Percentiles rank a stretch among this genome's conserved stretches.
Conservation (phyloP, 2,329 filamentous ascomycete species). For the Neocucurbitaria cava region DNA sequence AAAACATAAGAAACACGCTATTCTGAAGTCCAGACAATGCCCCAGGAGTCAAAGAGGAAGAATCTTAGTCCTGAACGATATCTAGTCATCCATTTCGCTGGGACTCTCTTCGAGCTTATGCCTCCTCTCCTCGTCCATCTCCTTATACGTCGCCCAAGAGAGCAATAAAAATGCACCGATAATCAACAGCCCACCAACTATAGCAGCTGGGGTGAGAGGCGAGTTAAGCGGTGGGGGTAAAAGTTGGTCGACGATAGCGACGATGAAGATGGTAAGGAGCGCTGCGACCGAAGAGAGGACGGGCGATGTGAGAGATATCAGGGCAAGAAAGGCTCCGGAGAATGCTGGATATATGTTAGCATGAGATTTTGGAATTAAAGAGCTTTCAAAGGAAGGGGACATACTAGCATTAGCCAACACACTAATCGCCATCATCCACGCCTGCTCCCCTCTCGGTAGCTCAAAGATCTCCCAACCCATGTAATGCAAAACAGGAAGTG, state of each 20-base stretch:
- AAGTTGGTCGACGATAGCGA: conserved; percentile 89
- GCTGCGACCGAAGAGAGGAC: conserved; percentile 93
- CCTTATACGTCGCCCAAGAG: conserved; percentile 89
- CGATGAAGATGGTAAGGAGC: conserved; percentile 94
- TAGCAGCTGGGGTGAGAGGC: conserved; percentile 74
- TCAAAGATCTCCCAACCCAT: conserved; percentile 82
- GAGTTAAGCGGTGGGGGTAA: conserved; percentile 73
- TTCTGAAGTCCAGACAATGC: neutral
- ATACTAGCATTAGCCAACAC: conserved; percentile 83
- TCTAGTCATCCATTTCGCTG: conserved; percentile 53
- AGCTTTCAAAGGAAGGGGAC: conserved; percentile 44
- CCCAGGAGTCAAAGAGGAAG: neutral
- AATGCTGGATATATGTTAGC: conserved; percentile 62
- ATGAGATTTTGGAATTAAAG: neutral
- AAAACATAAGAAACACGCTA: neutral
- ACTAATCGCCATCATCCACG: conserved; percentile 79
- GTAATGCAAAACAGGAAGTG: conserved; percentile 81
- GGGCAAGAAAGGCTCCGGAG: conserved; percentile 88
- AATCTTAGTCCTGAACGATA: neutral
- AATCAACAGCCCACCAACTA: conserved; percentile 85
- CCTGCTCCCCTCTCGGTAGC: conserved; percentile 78
- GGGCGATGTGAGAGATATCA: conserved; percentile 91
- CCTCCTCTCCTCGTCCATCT: conserved; percentile 84
- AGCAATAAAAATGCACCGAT: conserved; percentile 86
- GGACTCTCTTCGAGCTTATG: conserved; percentile 59